Conservation (phyloP, 768 basidiomycete species). For the Termitomyces heimii region DNA sequence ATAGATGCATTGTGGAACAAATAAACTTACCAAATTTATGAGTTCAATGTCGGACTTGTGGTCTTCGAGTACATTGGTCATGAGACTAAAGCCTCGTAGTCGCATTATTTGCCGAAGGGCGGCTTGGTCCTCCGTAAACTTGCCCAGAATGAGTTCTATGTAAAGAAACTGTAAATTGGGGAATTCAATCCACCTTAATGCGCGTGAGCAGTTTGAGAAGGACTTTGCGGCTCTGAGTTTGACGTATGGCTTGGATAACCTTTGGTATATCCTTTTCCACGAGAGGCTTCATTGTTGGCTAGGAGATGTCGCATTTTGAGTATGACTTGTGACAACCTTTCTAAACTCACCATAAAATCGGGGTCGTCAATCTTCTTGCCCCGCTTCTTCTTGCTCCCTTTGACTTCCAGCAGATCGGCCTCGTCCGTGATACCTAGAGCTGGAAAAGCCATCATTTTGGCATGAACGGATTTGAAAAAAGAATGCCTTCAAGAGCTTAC, state of each 20-base stretch:
- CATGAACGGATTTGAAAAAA: neutral
- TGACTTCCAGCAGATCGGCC: slow-evolving; percentile 73
- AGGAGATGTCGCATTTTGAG: slow-evolving; percentile 2
- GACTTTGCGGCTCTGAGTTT: slow-evolving; percentile 79
- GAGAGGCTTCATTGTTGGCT: slow-evolving; percentile 79
- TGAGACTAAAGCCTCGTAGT: slow-evolving; percentile 86
- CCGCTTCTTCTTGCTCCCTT: slow-evolving; percentile 92
- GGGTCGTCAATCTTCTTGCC: slow-evolving; percentile 87
- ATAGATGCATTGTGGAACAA: neutral
- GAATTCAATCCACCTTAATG: slow-evolving; percentile 54
- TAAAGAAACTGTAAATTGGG: neutral
- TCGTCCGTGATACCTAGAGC: slow-evolving; percentile 94
- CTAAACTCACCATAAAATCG: slow-evolving; percentile 68
- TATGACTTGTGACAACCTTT: neutral
- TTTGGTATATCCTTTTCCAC: slow-evolving; percentile 80
- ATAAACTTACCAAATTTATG: slow-evolving; percentile 52
- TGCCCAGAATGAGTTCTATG: neutral
- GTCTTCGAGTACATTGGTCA: slow-evolving; percentile 86
- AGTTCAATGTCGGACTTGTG: slow-evolving; percentile 65
- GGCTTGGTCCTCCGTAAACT: slow-evolving; percentile 83
- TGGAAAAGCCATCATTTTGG: slow-evolving; percentile 20
- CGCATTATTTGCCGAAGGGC: slow-evolving; percentile 84
- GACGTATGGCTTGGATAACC: slow-evolving; percentile 86
- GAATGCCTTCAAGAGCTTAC: slow-evolving; percentile 31
- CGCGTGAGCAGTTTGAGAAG: slow-evolving; percentile 79